Conservation (phyloP, 768 basidiomycete genomes). For the Leccinellum rugosiceps region DNA sequence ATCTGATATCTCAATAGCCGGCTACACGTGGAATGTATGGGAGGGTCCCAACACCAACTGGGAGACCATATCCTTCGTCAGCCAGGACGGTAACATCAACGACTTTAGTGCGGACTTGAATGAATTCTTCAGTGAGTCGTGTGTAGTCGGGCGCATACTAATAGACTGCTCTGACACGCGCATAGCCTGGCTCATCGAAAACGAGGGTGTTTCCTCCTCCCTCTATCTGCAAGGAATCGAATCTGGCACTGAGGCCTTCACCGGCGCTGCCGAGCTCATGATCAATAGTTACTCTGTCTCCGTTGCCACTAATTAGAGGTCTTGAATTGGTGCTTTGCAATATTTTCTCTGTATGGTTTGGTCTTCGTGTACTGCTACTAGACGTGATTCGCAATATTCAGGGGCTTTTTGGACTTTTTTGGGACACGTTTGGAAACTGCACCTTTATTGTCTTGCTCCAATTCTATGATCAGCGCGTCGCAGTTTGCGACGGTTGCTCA, state of each 20-base stretch:
- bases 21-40: constrained; percentile 57
- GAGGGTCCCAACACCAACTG: constrained; percentile 51
- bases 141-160: background rate
- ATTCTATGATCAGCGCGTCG: constrained; percentile 3
- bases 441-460: constrained; percentile 25
- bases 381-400: background rate
- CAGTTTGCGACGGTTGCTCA: constrained; percentile 1
- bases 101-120: constrained; percentile 52
- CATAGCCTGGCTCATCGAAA: constrained; percentile 43
- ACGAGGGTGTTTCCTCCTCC: constrained; percentile 45
- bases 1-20: constrained; percentile 41
- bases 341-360: background rate
- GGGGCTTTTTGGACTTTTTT: constrained; percentile 2
- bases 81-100: constrained; percentile 43
- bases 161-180: background rate
- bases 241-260: constrained; percentile 55
- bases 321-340: background rate
- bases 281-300: constrained; percentile 41
- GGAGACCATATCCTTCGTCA: constrained; percentile 57
- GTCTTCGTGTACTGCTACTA: too few species aligned
- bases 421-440: background rate
- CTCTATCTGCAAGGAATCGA: constrained; percentile 55
- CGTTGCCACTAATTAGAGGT: constrained; percentile 19
- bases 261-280: constrained; percentile 45
- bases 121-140: constrained; percentile 48